Evolutionary conservation across 2,329 filamentous ascomycete genomes (phyloP).

Genomic region (Aureobasidium sp.): DNA sequence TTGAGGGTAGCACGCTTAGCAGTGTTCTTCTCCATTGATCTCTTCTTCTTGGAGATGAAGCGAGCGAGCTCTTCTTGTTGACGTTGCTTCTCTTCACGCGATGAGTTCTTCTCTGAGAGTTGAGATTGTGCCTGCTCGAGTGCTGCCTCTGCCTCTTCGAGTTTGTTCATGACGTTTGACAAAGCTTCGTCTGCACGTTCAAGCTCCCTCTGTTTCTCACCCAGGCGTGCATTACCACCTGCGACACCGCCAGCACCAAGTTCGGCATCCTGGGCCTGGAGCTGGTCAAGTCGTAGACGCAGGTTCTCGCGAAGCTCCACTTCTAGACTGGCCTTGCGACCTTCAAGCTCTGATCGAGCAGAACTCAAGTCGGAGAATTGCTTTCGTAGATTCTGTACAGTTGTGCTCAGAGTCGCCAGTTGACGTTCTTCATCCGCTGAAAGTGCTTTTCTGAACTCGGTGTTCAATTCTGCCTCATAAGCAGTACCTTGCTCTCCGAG

Average conservation of each 20-base stretch:
- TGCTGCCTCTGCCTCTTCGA: constrained; percentile 66
- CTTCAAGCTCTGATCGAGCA: constrained; percentile 69
- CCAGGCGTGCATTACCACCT: constrained; percentile 54
- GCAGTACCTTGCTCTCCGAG: constrained; percentile 68
- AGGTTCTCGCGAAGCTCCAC: constrained; percentile 85
- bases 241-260: constrained; percentile 40
- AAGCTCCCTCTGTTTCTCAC: constrained; percentile 73
- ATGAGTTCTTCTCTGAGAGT: constrained; percentile 53
- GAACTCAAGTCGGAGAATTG: constrained; percentile 70
- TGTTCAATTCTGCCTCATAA: constrained; percentile 71
- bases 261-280: constrained; percentile 70
- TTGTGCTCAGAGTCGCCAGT: constrained; percentile 62
- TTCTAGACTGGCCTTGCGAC: constrained; percentile 74
- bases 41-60: constrained; percentile 78
- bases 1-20: constrained; percentile 77
- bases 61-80: constrained; percentile 68
- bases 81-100: constrained; percentile 57
- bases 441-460: constrained; percentile 88
- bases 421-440: constrained; percentile 74
- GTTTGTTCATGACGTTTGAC: constrained; percentile 58
- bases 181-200: constrained; percentile 66
- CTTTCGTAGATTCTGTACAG: constrained; percentile 66
- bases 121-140: constrained; percentile 55
- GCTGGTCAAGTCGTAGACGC: constrained; percentile 76
- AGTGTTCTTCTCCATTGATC: constrained; percentile 84